A percentile compares a stretch with the other conserved stretches of the same genome.
Conservation (phyloP, 345 rosid genomes). For the Eucalyptus dawsonii region DNA sequence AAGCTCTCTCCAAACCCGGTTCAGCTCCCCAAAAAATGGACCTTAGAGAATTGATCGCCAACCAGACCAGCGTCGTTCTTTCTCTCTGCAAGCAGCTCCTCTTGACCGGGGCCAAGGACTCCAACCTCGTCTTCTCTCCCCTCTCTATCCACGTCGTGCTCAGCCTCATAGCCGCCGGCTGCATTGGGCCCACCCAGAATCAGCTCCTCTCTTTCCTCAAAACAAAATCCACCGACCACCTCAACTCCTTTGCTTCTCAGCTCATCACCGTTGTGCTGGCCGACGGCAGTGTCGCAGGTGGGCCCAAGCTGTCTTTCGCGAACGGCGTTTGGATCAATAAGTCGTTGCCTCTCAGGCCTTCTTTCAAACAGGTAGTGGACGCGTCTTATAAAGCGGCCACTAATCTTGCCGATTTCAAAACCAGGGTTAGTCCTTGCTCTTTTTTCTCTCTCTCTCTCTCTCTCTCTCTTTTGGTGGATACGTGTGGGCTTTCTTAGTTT, state of each 20-base stretch:
- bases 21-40: slow-evolving; percentile 30
- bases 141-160: slow-evolving; percentile 63
- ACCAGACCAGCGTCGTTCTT: slow-evolving; percentile 49
- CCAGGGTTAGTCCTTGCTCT: slow-evolving; percentile 26
- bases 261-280: slow-evolving; percentile 48
- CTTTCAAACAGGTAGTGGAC: slow-evolving; percentile 43
- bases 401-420: slow-evolving; percentile 52
- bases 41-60: slow-evolving; percentile 32
- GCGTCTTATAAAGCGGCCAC: slow-evolving; percentile 52
- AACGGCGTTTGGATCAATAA: slow-evolving; percentile 66
- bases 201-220: slow-evolving; percentile 77
- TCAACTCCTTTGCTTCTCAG: slow-evolving; percentile 43
- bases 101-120: slow-evolving; percentile 26
- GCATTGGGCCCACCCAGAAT: slow-evolving; percentile 43
- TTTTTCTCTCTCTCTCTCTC: background rate
- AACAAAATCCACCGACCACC: slow-evolving; percentile 39
- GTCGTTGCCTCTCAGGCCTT: slow-evolving; percentile 44
- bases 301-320: slow-evolving; percentile 49
- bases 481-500: background rate
- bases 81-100: slow-evolving; percentile 30
- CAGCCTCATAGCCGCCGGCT: slow-evolving; percentile 61
- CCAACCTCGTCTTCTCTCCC: slow-evolving; percentile 70
- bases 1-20: background rate
- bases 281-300: slow-evolving; percentile 55
- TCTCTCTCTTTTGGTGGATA: background rate